These are phyloP conservation scores for Crithidia expoeki DNA, from an alignment of 208 protist genomes.

Conservation along the genomic window DNA sequence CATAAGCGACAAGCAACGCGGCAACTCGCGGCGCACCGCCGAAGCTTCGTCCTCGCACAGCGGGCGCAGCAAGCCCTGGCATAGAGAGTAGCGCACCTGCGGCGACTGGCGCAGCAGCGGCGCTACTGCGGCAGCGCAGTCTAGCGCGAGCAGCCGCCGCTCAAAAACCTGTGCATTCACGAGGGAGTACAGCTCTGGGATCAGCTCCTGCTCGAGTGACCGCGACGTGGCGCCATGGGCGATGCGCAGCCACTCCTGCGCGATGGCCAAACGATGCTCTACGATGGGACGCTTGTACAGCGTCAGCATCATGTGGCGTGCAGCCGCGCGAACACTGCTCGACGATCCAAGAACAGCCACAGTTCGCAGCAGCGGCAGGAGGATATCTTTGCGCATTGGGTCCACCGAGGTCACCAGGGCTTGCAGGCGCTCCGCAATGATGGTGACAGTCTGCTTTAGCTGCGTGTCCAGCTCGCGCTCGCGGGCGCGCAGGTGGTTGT, in stretches of 20 bases:
- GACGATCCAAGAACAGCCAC: constrained; percentile 40
- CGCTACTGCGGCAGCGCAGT: constrained; percentile 51
- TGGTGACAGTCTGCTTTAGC: constrained; percentile 26
- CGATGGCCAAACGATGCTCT: constrained; percentile 44
- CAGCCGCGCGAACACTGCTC: constrained; percentile 35
- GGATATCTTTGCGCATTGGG: constrained; percentile 55
- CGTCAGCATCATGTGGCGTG: constrained; percentile 54
- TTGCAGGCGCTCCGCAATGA: constrained; percentile 56
- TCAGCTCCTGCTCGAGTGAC: constrained; percentile 60
- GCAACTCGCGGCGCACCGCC: constrained; percentile 61
- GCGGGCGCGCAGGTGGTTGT: constrained; percentile 21
- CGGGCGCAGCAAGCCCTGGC: constrained; percentile 58
- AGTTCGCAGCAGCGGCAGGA: constrained; percentile 63
- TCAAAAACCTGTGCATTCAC: constrained; percentile 56
- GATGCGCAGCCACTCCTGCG: constrained; percentile 55
- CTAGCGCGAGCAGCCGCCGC: constrained; percentile 59
- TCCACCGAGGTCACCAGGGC: constrained; percentile 51
- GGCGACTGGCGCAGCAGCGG: constrained; percentile 34
- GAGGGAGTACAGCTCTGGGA: constrained; percentile 68
- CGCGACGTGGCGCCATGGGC: constrained; percentile 38
- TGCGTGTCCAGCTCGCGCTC: constrained; percentile 37
- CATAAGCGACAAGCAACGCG: constrained; percentile 48
- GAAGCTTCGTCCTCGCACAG: constrained; percentile 70
- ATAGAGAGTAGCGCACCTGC: constrained; percentile 50
- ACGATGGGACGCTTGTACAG: constrained; percentile 59